Evolutionary conservation across 805 yeast species (phyloP).

Genomic region (Pichia exigua): DNA sequence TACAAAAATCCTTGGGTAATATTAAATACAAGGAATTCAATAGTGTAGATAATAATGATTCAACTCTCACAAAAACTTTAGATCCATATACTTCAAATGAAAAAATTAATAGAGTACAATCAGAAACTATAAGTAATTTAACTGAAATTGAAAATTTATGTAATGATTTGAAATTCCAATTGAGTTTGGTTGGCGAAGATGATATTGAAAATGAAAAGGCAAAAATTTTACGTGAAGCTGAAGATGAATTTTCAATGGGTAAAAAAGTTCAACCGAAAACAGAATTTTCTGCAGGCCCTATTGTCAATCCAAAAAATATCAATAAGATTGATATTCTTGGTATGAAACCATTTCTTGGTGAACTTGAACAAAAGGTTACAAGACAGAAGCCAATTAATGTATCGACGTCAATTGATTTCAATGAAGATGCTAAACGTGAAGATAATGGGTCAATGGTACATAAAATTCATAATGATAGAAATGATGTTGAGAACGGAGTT

Average conservation of each 20-base stretch:
- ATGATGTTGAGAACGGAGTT: no score
- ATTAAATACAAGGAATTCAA: conserved; percentile 17
- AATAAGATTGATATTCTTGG: conserved; percentile 15
- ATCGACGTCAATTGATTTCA: neutral
- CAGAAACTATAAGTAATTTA: conserved; percentile 17
- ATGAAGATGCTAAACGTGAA: neutral
- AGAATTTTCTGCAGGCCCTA: conserved; percentile 13
- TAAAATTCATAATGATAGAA: no score
- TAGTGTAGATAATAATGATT: neutral
- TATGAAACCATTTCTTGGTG: conserved; percentile 40
- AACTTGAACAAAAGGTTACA: conserved; percentile 42
- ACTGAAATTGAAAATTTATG: conserved; percentile 22
- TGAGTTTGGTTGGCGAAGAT: conserved; percentile 21
- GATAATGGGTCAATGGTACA: no score
- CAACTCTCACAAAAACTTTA: conserved; percentile 16
- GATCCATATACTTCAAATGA: conserved; percentile 20
- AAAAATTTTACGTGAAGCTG: conserved; percentile 21
- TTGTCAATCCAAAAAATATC: conserved; percentile 2
- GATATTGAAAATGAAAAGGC: conserved; percentile 12
- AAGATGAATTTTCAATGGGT: conserved; percentile 24
- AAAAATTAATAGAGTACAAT: conserved; percentile 12
- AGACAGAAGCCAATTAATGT: conserved; percentile 20
- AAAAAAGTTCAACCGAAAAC: conserved; percentile 20
- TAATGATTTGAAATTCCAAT: conserved; percentile 20
- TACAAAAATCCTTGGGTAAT: conserved; percentile 39